Evolutionary conservation across 352 stramenopile species (phyloP).

Genomic region (Phytophthora quininea): DNA sequence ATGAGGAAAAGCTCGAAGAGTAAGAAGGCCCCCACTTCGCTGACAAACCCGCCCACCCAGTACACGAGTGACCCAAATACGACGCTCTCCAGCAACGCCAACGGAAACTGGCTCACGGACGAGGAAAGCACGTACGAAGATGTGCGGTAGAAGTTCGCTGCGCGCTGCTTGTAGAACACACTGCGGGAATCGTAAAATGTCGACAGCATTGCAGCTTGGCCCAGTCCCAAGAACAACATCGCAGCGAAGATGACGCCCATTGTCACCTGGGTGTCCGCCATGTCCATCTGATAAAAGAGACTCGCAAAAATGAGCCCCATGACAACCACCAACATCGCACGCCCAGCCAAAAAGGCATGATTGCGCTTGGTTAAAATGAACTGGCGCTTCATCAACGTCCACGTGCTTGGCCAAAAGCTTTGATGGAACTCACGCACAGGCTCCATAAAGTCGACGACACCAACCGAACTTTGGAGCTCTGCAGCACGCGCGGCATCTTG

Average conservation of each 20-base stretch:
- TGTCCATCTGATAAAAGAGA: conserved; percentile 61
- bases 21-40: conserved; percentile 35
- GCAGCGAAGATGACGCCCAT: conserved; percentile 87
- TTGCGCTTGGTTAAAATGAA: conserved; percentile 75
- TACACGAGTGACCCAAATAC: conserved; percentile 86
- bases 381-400: conserved; percentile 65
- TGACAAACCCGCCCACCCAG: conserved; percentile 75
- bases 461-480: conserved; percentile 20
- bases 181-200: conserved; percentile 73
- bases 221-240: conserved; percentile 84
- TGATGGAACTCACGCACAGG: conserved; percentile 53
- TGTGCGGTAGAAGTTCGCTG: conserved; percentile 74
- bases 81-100: conserved; percentile 68
- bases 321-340: conserved; percentile 53
- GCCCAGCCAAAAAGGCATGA: conserved; percentile 53
- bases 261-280: conserved; percentile 54
- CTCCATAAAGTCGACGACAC: conserved; percentile 58
- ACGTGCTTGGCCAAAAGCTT: conserved; percentile 44
- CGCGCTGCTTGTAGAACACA: conserved; percentile 83
- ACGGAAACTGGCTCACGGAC: conserved; percentile 39
- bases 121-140: conserved; percentile 66
- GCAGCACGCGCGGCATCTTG: conserved; percentile 11
- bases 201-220: conserved; percentile 77
- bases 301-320: conserved; percentile 60
- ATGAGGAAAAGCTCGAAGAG: conserved; percentile 52